A percentile compares a stretch with the other conserved stretches of the same genome.
These are phyloP conservation scores for Aspergillus sclerotioniger DNA, from an alignment of 495 filamentous ascomycete species.

Conservation along the genomic window DNA sequence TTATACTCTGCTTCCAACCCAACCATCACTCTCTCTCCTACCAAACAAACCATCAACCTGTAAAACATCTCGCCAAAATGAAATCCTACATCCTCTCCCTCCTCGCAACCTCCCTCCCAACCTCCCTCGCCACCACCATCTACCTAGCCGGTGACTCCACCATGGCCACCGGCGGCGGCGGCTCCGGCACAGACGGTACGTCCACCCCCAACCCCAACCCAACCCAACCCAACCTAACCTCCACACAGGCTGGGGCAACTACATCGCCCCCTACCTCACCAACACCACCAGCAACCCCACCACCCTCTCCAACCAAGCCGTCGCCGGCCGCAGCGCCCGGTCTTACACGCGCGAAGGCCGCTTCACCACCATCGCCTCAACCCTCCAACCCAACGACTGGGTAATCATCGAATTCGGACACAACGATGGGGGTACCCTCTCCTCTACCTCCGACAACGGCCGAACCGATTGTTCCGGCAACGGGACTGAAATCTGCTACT, in stretches of 20 bases:
- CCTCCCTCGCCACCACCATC: constrained; percentile 34
- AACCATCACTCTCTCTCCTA: too few species aligned
- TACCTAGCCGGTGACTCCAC: constrained; percentile 60
- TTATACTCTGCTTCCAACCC: too few species aligned
- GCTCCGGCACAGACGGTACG: constrained; percentile 31
- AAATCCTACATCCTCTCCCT: constrained; percentile 22
- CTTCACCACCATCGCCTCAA: constrained; percentile 51
- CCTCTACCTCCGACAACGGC: constrained; percentile 53
- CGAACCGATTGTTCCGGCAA: constrained; percentile 57
- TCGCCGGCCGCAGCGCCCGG: constrained; percentile 58
- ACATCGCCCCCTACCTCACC: constrained; percentile 45
- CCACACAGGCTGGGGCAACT: constrained; percentile 57
- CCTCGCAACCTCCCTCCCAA: constrained; percentile 22
- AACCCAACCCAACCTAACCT: neutral
- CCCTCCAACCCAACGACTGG: constrained; percentile 51
- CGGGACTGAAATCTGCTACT: constrained; percentile 54
- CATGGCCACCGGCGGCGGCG: constrained; percentile 47
- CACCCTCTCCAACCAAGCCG: constrained; percentile 56
- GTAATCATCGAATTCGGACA: constrained; percentile 65
- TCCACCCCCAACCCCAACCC: neutral
- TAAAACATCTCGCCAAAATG: too few species aligned
- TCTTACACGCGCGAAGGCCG: constrained; percentile 60
- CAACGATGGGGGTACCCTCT: constrained; percentile 62
- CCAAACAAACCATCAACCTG: too few species aligned
- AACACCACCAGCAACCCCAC: constrained; percentile 25